Conservation (phyloP, 208 protist species). For the Crithidia bombi region DNA sequence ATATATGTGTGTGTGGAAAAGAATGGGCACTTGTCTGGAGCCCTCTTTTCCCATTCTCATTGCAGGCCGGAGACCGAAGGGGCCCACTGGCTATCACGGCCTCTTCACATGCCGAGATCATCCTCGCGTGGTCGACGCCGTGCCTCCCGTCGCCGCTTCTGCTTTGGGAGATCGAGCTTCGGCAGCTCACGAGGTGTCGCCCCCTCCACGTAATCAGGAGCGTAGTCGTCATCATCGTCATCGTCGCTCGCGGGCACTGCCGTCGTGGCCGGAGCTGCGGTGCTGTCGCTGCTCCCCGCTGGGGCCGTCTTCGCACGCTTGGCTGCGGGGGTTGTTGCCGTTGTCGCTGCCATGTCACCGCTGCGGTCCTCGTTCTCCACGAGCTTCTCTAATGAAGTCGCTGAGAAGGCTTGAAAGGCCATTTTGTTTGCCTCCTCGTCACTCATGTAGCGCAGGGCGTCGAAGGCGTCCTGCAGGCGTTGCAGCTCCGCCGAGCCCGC, state of each 20-base stretch:
- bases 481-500: slow-evolving; percentile 50
- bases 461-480: slow-evolving; percentile 64
- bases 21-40: no score
- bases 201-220: slow-evolving; percentile 57
- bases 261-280: not conserved
- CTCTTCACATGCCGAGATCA: slow-evolving; percentile 40
- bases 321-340: not conserved
- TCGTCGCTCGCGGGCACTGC: slow-evolving; percentile 23
- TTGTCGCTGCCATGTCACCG: not conserved
- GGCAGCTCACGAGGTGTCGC: slow-evolving; percentile 65
- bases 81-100: no score
- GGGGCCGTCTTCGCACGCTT: not conserved
- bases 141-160: slow-evolving; percentile 53
- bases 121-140: slow-evolving; percentile 69
- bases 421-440: slow-evolving; percentile 16
- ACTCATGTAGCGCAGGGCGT: slow-evolving; percentile 59
- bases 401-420: slow-evolving; percentile 10
- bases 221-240: slow-evolving; percentile 62
- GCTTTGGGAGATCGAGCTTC: slow-evolving; percentile 33
- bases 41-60: no score
- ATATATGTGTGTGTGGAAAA: no score
- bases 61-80: no score
- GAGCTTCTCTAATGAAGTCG: not conserved
- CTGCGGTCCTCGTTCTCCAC: slow-evolving; percentile 2
- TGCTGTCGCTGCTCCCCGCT: not conserved